phyloP scores from a whole-genome alignment of 139 green algal genomes.

The Eudorina sp. region DNA sequence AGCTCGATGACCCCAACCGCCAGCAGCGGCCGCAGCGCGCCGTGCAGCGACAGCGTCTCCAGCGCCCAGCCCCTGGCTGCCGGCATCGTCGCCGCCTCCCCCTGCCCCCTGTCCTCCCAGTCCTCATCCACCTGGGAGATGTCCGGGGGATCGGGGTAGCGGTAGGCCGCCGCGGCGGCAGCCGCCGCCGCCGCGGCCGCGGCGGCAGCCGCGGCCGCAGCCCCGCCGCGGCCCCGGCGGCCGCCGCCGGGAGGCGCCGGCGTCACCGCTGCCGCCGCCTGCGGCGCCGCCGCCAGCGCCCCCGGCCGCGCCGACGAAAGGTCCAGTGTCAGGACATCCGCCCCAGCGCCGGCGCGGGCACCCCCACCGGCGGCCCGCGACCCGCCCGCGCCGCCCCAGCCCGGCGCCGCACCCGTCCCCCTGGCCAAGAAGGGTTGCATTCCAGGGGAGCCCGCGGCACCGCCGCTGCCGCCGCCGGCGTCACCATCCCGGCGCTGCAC shows the following conservation, averaged over 20 bases:
- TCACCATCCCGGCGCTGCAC: background rate
- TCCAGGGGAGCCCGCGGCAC: background rate
- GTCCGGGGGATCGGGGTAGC: background rate
- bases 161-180: background rate
- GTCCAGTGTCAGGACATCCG: background rate
- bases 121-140: constrained; percentile 11
- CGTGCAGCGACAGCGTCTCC: constrained; percentile 1
- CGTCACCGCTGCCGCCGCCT: background rate
- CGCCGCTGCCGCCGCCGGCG: background rate
- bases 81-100: background rate
- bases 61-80: background rate
- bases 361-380: background rate
- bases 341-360: background rate
- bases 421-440: background rate
- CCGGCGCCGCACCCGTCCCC: too few relatives aligned
- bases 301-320: background rate
- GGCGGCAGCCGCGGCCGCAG: background rate
- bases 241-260: background rate
- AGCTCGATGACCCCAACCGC: constrained; percentile 19
- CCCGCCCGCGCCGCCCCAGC: too few relatives aligned
- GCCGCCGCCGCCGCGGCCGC: constrained; percentile 2
- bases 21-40: constrained; percentile 13
- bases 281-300: background rate
- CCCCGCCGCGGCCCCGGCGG: background rate
- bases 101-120: constrained; percentile 17